Conservation (phyloP, 805 yeast species). For the Kregervanrija delftensis region DNA sequence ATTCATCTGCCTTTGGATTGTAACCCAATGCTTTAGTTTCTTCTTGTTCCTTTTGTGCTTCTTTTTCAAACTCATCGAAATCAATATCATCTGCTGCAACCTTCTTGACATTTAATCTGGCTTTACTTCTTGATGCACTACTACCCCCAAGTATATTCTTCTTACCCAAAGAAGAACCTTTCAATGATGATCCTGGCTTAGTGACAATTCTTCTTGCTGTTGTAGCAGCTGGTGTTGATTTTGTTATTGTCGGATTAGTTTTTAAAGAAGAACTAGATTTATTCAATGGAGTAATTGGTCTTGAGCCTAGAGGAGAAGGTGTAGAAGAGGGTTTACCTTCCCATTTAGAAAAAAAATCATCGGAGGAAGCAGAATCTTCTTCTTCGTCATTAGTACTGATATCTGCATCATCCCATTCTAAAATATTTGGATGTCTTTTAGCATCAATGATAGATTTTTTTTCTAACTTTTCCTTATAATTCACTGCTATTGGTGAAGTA, state of each 20-base stretch:
- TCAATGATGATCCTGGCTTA: slow-evolving; percentile 15
- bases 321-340: slow-evolving; percentile 59
- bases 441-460: slow-evolving; percentile 63
- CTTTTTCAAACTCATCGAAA: slow-evolving; percentile 59
- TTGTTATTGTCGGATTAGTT: slow-evolving; percentile 22
- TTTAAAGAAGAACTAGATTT: slow-evolving; percentile 10
- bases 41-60: slow-evolving; percentile 78
- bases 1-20: slow-evolving; percentile 30
- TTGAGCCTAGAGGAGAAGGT: slow-evolving; percentile 41
- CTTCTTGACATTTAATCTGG: slow-evolving; percentile 56
- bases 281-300: slow-evolving; percentile 35
- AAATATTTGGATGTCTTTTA: slow-evolving; percentile 60
- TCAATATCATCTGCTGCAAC: slow-evolving; percentile 43
- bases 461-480: slow-evolving; percentile 75
- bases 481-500: slow-evolving; percentile 69
- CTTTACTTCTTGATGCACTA: slow-evolving; percentile 48
- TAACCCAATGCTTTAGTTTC: slow-evolving; percentile 52
- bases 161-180: slow-evolving; percentile 12
- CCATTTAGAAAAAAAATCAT: slow-evolving; percentile 91
- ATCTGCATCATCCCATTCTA: slow-evolving; percentile 51
- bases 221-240: slow-evolving; percentile 21
- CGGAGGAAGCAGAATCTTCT: slow-evolving; percentile 45
- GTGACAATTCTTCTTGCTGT: slow-evolving; percentile 28
- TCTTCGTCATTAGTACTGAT: slow-evolving; percentile 43
- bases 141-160: slow-evolving; percentile 32